Percentiles rank a stretch among this genome's conserved stretches.
Evolutionary conservation across 441 rosid species (phyloP).

Genomic region (Hura crepitans): DNA sequence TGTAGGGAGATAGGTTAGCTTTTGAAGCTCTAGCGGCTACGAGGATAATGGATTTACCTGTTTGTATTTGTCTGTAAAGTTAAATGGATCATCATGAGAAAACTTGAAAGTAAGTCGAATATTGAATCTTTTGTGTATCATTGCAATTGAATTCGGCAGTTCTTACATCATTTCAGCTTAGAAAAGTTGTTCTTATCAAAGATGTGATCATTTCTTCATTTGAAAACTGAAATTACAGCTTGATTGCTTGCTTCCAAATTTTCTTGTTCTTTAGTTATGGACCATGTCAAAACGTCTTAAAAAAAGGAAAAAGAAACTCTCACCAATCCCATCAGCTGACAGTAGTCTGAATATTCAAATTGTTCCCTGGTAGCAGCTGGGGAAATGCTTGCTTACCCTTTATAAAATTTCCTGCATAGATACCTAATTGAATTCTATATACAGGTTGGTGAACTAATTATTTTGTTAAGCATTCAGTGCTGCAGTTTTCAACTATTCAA

Average conservation of each 20-base stretch:
- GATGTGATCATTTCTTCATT: conserved; percentile 23
- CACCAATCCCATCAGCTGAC: conserved; percentile 7
- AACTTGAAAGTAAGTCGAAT: conserved; percentile 31
- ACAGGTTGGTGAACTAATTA: neutral
- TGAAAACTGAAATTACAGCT: conserved; percentile 31
- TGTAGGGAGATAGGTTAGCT: conserved; percentile 14
- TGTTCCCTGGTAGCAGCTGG: conserved; percentile 15
- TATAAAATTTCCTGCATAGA: no score
- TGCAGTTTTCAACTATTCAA: no score
- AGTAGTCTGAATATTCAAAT: conserved; percentile 15
- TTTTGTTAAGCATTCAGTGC: no score
- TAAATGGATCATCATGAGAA: conserved; percentile 47
- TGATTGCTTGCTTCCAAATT: neutral
- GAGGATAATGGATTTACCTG: conserved; percentile 20
- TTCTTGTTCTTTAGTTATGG: no score
- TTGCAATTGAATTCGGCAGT: conserved; percentile 17
- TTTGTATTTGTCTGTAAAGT: conserved; percentile 32
- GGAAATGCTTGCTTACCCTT: neutral
- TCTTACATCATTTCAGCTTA: conserved; percentile 18
- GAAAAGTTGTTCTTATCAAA: conserved; percentile 23
- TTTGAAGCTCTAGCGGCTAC: conserved; percentile 11
- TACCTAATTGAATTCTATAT: no score
- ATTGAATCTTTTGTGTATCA: conserved; percentile 18
- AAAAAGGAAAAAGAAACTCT: no score
- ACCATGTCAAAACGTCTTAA: no score